phyloP scores from a whole-genome alignment of 108 stramenopile species.

The Discostella pseudostelligera region DNA sequence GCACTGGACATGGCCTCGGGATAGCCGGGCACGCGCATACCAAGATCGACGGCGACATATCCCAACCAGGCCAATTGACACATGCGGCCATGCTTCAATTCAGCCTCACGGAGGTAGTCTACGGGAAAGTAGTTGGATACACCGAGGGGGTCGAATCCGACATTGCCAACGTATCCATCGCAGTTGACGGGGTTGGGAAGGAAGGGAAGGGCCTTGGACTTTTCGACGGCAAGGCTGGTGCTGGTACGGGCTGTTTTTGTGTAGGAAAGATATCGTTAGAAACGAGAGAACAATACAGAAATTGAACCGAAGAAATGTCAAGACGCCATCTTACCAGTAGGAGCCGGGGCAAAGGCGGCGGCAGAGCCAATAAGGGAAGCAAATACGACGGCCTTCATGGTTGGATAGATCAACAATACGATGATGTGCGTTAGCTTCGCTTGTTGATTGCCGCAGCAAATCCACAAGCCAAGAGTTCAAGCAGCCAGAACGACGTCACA shows the following conservation, averaged over 20 bases:
- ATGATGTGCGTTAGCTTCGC: slow-evolving; percentile 3
- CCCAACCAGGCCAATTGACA: slow-evolving; percentile 91
- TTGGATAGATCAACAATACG: slow-evolving; percentile 24
- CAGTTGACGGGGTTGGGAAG: slow-evolving; percentile 86
- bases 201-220: slow-evolving; percentile 85
- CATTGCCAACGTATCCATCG: slow-evolving; percentile 82
- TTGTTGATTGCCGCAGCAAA: neutral
- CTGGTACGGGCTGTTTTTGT: slow-evolving; percentile 33
- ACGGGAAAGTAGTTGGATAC: slow-evolving; percentile 86
- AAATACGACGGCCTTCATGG: slow-evolving; percentile 67
- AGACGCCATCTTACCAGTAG: slow-evolving; percentile 23
- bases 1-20: slow-evolving; percentile 79
- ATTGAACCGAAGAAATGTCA: neutral
- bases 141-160: slow-evolving; percentile 93
- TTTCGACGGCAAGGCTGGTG: slow-evolving; percentile 47
- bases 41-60: slow-evolving; percentile 88
- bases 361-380: slow-evolving; percentile 56
- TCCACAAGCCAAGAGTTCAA: neutral
- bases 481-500: neutral
- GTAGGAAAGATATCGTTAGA: neutral
- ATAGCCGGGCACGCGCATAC: slow-evolving; percentile 72
- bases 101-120: slow-evolving; percentile 92
- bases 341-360: slow-evolving; percentile 70
- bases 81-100: slow-evolving; percentile 95
- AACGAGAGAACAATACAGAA: neutral